A percentile compares a stretch with the other conserved stretches of the same genome.
These are phyloP conservation scores for Tetracladium marchalianum DNA, from an alignment of 495 filamentous ascomycete genomes.

Conservation along the genomic window DNA sequence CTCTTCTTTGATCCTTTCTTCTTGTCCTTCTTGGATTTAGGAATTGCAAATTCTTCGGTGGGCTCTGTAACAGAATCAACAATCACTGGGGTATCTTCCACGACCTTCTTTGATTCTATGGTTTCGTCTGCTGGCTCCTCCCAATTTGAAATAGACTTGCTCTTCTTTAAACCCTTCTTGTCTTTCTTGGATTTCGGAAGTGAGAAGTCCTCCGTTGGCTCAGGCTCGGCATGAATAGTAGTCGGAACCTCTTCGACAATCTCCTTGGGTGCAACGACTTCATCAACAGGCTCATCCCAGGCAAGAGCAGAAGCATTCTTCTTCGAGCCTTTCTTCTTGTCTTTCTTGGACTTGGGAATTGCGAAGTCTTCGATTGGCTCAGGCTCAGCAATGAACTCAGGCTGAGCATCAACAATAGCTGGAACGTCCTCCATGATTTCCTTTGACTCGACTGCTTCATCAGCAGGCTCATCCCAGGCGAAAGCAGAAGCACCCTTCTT, in stretches of 20 bases:
- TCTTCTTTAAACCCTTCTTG: conserved; percentile 17
- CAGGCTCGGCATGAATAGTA: background rate
- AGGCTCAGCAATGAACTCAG: too few relatives aligned
- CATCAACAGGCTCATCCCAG: background rate
- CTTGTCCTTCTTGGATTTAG: conserved; percentile 17
- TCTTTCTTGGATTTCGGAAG: conserved; percentile 15
- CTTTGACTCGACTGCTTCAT: background rate
- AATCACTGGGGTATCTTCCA: background rate
- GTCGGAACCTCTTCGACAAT: background rate
- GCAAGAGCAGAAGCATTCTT: background rate
- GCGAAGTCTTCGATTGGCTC: background rate
- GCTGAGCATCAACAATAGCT: too few relatives aligned
- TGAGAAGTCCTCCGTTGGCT: background rate
- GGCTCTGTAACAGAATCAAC: background rate
- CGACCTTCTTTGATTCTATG: background rate
- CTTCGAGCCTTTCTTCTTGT: conserved; percentile 11
- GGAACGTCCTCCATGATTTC: background rate
- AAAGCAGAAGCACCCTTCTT: background rate
- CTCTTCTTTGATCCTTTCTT: conserved; percentile 17
- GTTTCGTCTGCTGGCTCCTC: conserved; percentile 4
- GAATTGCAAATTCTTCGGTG: background rate
- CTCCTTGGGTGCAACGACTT: background rate
- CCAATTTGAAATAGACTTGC: background rate
- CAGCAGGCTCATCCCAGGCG: background rate
- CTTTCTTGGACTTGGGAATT: conserved; percentile 9